Evolutionary conservation across 1,284 basidiomycete genomes (phyloP), one percentile per base, ranked within the genome.

Genomic region (Austroboletus rostrupii): DNA sequence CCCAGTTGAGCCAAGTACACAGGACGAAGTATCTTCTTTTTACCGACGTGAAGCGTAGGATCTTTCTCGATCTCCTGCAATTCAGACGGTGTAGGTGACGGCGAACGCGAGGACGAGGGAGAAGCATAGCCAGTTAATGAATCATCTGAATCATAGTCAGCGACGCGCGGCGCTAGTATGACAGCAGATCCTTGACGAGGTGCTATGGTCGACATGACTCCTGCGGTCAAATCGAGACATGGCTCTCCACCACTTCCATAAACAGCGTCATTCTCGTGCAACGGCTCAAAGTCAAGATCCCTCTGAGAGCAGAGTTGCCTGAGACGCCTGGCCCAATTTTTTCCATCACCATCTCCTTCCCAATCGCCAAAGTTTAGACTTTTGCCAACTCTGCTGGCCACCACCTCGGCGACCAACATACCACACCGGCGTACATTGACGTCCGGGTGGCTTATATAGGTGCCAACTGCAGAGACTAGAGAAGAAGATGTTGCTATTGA

Each of bases 371-470:
- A 98, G 51, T 81, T 75, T 8, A 98, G 75, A 38, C 77, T 76
- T 65, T 87, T 88, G 1, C 81, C 77, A 4, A 75, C 72, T 32
- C 72, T 70, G 8, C 72, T 67, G 1, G 89, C 87, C 13, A 89
- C 76, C 45, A 88, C 72, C 67, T 99, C 96, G 0, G 91, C 96
- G 0, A 85, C 83, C 12, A 98, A 78, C 94, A 98, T 97, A 3
- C 96, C 96, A 56, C 92, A 87, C n/a, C 87, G 77, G 2, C 95
- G 84, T 13, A 97, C 78, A 2, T 80, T 77, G 4, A 77, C 70
- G 51, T 96, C 92, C 4, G 87, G 71, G 60, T 97, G 92, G 1
- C 76, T 76, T 38, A 97, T 83, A 61, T 94, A 96, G 7, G 71
- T 70, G 10, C 87, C 81, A 28, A 97, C 78, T 6, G 85, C 83